Base-by-base conservation (phyloP, 2,329 filamentous ascomycete species). In the Lasiodiplodia sp. region DNA sequence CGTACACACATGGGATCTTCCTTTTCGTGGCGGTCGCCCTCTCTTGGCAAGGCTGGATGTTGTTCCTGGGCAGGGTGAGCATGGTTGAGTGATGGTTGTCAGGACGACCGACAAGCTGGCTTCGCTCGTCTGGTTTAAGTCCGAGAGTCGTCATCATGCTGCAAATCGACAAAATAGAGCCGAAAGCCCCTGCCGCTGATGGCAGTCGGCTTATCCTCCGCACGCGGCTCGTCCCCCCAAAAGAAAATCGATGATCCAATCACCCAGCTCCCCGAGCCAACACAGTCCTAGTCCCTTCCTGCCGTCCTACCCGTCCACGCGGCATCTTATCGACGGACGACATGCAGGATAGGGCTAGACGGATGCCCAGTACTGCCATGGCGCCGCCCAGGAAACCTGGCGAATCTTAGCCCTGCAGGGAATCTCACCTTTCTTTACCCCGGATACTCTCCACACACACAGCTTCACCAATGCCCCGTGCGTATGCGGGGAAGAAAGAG, bases 391-490 rank as follows among this genome's bases (percentile, higher is more conserved):
- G 16, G 34, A 18, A 18, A 34, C 40, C 58, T 14, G 25, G 14
- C 58, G 21, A 10, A 49, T 62, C 58, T 34, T 21, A 37, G 40
- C 40, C 8, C 49, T 16, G 38, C 18, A 23, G 40, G 21, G 11
- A 23, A 62, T 44, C 57, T 62, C 58, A 28, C 28, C 4, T 28
- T 62, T 62, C 40, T 62, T 62, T 21, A 40, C 58, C 58, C 40
- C n/a, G 25, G 21, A 49, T 49, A 40, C 58, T 28, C 58, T n/a
- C 5, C 40, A 44, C 6, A 16, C 16, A n/a, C 47, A 25, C 25
- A 28, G 28, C 28, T 28, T 28, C 28, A 25, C 28, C 57, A 31
- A 34, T 34, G 10, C n/a, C 18, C 40, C 40, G 40, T 44, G 10
- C 40, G 58, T 28, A 47, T 62, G 58, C 58, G 58, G 58, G 58